Evolutionary conservation across 768 basidiomycete species (phyloP).

Genomic region (Tephrocybe sp.): DNA sequence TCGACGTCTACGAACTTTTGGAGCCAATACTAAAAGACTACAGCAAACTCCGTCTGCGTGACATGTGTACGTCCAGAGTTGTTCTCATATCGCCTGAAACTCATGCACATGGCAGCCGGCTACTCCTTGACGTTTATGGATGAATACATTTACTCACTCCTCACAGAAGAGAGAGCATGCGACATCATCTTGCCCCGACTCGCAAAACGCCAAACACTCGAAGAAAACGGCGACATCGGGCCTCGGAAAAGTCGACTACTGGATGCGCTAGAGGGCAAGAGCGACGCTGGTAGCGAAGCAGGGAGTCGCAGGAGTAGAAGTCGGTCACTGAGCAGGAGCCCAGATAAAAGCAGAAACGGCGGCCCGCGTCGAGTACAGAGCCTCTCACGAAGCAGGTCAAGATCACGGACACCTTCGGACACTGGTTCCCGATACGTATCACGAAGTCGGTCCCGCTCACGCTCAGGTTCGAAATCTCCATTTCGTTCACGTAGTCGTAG

Average conservation of each 20-base stretch:
- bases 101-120: slow-evolving; percentile 53
- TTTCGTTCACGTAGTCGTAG: slow-evolving; percentile 60
- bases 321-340: slow-evolving; percentile 35
- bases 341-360: slow-evolving; percentile 24
- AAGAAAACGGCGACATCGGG: slow-evolving; percentile 89
- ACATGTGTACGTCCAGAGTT: slow-evolving; percentile 61
- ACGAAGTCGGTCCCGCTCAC: slow-evolving; percentile 60
- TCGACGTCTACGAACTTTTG: slow-evolving; percentile 89
- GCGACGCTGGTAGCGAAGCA: slow-evolving; percentile 46
- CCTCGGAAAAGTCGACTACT: slow-evolving; percentile 86
- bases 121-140: slow-evolving; percentile 88
- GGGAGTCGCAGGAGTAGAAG: slow-evolving; percentile 35
- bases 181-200: slow-evolving; percentile 95
- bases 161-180: slow-evolving; percentile 91
- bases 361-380: slow-evolving; percentile 23
- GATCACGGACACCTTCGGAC: too few relatives aligned
- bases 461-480: slow-evolving; percentile 37
- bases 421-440: slow-evolving; percentile 62
- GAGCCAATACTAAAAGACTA: slow-evolving; percentile 96
- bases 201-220: slow-evolving; percentile 80
- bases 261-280: slow-evolving; percentile 80
- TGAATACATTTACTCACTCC: slow-evolving; percentile 83
- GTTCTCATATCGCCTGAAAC: background rate
- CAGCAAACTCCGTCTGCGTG: slow-evolving; percentile 79
- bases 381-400: slow-evolving; percentile 25